phyloP scores from a whole-genome alignment of 805 yeast genomes.

The Kazachstania taianensis region DNA sequence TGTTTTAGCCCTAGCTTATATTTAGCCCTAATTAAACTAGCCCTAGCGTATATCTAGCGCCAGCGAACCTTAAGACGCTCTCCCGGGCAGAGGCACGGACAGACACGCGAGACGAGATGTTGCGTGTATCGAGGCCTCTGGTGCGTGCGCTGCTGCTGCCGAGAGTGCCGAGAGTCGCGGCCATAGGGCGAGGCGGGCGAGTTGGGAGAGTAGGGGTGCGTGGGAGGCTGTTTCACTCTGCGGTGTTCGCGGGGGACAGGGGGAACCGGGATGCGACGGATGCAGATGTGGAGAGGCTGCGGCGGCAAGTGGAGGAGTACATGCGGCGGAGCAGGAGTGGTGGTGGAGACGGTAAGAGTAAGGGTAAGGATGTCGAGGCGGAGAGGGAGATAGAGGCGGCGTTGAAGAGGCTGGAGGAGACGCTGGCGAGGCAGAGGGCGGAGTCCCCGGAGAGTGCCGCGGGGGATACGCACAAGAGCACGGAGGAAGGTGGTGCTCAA shows the following conservation, averaged over 20 bases:
- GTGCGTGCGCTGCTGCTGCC: not conserved
- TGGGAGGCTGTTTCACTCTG: not conserved
- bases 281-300: conserved; percentile 17
- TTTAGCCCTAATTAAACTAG: too few relatives aligned
- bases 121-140: not conserved
- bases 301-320: conserved; percentile 18
- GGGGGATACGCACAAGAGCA: not conserved
- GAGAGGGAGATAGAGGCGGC: conserved; percentile 19
- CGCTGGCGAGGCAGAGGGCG: conserved; percentile 13
- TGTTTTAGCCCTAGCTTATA: too few relatives aligned
- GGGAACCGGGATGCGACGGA: conserved; percentile 13
- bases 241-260: not conserved
- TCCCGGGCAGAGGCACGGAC: too few relatives aligned
- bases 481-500: not conserved
- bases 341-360: conserved; percentile 13
- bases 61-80: too few relatives aligned
- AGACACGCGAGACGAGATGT: too few relatives aligned
- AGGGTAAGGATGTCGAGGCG: conserved; percentile 13
- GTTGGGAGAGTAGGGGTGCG: not conserved
- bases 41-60: too few relatives aligned
- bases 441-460: not conserved
- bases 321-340: conserved; percentile 12
- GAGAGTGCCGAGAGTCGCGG: not conserved
- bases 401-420: conserved; percentile 17
- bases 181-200: not conserved